Base-by-base conservation (phyloP, 768 basidiomycete genomes). In the Boletellus sp. region DNA sequence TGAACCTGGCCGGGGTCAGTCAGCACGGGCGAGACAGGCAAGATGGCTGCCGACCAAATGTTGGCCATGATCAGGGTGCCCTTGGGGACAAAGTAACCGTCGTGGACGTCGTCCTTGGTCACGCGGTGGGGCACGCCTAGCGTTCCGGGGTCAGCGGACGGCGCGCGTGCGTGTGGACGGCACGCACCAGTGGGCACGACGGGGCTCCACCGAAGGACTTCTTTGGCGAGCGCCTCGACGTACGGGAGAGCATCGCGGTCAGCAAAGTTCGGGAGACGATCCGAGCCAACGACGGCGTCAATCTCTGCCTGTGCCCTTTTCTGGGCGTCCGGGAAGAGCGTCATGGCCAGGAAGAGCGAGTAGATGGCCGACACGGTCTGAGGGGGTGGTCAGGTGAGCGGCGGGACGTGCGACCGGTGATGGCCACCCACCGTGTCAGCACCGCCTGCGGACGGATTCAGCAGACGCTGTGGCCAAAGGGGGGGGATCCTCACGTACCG, bases 321-420 rank as follows among this genome's bases (percentile, higher is more conserved):
- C 54, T 74, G 74, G 24, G 68, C 79, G 37, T 78, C 77, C 7
- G 83, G 83, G 59, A 78, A 70, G 23, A 82, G 71, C 3, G 78
- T 64, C 73, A 85, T 74, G 33, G 81, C 83, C 39, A 85, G 70
- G 68, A 83, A 84, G 54, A 84, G 78, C 0, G 81, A 74, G 58
- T 81, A 76, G 52, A 81, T 72, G 1, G 78, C 72, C 37, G 82
- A 81, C 53, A 83, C 83, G 17, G 79, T 84, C 83, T 85, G 65
- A 1, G 50, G 47, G 38, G 16, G 40, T 31, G 16, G 40, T 31
- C 13, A 13, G 13, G 40, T 56, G 16, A 64, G 39, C 19, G 24
- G 26, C 40, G n/a, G n/a, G n/a, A n/a, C n/a, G n/a, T n/a, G 37
- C n/a, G 26, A 28, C 31, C 12, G 42, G 20, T 12, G 12, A 17